Percentiles rank a stretch among this genome's conserved stretches.
Evolutionary conservation across 305 asterid genomes (phyloP).

Genomic region (Solanum hybrid): DNA sequence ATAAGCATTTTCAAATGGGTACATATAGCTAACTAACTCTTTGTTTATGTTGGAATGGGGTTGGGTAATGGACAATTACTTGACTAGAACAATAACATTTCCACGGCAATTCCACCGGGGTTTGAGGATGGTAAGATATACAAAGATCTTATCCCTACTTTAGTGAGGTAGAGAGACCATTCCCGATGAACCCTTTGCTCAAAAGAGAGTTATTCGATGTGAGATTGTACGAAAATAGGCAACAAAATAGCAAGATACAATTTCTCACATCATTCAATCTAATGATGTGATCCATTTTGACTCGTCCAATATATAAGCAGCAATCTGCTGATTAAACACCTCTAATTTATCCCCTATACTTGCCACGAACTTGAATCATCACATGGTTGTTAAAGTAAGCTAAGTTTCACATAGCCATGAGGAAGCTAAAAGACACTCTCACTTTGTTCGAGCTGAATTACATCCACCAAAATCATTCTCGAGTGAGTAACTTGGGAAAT

Average conservation of each 20-base stretch:
- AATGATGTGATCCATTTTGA: not conserved
- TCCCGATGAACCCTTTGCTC: not conserved
- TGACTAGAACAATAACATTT: not conserved
- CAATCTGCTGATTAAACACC: not conserved
- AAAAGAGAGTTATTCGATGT: not conserved
- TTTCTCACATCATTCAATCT: not conserved
- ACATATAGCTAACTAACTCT: not conserved
- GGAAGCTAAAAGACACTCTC: not conserved
- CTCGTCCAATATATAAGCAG: not conserved
- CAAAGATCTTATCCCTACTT: not conserved
- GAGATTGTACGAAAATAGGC: not conserved
- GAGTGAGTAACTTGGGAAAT: not conserved
- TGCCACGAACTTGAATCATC: not conserved
- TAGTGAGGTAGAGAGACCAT: not conserved
- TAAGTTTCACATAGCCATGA: not conserved
- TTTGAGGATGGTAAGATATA: not conserved
- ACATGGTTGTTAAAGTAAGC: not conserved
- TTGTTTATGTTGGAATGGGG: not conserved
- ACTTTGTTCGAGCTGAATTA: not conserved
- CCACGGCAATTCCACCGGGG: no score
- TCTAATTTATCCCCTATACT: not conserved
- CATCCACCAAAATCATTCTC: not conserved
- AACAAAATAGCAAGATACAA: not conserved
- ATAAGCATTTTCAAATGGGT: not conserved
- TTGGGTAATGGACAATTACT: not conserved